Evolutionary conservation across 805 yeast genomes (phyloP).

Genomic region (Kodamaea restingae): DNA sequence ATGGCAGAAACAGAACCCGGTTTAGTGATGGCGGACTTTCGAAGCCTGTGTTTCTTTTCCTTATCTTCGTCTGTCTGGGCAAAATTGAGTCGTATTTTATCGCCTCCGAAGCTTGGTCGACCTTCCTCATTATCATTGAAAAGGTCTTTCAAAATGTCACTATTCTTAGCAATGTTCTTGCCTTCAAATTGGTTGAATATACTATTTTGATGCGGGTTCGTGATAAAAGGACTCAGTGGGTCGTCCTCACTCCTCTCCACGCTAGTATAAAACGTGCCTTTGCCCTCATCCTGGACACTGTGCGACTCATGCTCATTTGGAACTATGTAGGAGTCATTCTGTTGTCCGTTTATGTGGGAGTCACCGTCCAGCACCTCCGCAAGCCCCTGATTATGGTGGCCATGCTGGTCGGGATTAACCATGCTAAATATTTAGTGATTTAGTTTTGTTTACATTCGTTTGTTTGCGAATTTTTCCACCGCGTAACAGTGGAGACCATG

Average conservation of each 20-base stretch:
- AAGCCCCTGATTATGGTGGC: not conserved
- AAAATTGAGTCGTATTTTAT: no score
- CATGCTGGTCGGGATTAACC: not conserved
- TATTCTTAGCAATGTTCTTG: no score
- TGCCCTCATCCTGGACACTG: not conserved
- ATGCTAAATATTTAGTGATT: not conserved
- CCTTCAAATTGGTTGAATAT: not conserved
- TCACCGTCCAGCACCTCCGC: not conserved
- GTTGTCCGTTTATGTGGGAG: no score
- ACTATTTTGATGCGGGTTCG: slow-evolving; percentile 8
- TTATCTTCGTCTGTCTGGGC: no score
- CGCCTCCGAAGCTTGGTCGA: no score
- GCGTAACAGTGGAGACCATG: not conserved
- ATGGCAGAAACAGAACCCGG: no score
- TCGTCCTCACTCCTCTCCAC: slow-evolving; percentile 1
- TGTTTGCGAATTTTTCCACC: slow-evolving; percentile 1
- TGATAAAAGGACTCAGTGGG: slow-evolving; percentile 11
- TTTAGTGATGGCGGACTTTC: no score
- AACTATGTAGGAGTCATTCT: no score
- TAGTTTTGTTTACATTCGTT: slow-evolving; percentile 1
- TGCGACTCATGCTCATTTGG: no score
- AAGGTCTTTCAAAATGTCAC: no score
- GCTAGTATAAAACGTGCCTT: not conserved
- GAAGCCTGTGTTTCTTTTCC: no score
- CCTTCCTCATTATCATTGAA: no score